Conservation (phyloP, 805 yeast species). For the Metschnikowia santaceciliae region DNA sequence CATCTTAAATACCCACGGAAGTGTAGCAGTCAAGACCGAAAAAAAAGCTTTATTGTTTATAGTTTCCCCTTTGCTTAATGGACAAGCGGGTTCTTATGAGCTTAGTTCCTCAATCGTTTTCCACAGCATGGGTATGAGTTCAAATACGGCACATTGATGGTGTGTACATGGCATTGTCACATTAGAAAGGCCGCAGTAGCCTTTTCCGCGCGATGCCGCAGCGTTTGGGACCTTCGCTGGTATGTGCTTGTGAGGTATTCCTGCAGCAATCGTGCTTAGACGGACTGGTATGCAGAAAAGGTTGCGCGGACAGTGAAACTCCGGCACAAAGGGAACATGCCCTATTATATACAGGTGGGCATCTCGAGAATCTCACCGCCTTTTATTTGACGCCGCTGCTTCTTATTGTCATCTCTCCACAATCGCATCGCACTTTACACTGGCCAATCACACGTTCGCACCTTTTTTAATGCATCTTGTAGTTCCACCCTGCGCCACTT, state of each 20-base stretch:
- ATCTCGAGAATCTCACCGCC: conserved; percentile 1
- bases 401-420: conserved; percentile 2
- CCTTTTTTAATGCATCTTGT: not conserved
- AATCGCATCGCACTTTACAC: conserved; percentile 4
- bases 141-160: not conserved
- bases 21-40: no score
- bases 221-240: not conserved
- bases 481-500: not conserved
- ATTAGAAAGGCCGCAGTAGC: not conserved
- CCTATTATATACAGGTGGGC: not conserved
- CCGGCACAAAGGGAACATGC: not conserved
- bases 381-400: conserved; percentile 1
- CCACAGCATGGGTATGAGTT: no score
- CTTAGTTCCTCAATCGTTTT: not conserved
- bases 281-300: not conserved
- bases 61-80: no score
- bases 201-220: not conserved
- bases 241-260: not conserved
- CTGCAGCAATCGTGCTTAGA: not conserved
- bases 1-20: not conserved
- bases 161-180: not conserved
- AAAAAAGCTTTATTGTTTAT: not conserved
- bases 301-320: not conserved
- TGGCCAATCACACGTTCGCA: conserved; percentile 4
- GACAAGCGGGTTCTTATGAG: no score